Conservation (phyloP, 371 early-diverging fungal species). For the Mortierella sp. region DNA sequence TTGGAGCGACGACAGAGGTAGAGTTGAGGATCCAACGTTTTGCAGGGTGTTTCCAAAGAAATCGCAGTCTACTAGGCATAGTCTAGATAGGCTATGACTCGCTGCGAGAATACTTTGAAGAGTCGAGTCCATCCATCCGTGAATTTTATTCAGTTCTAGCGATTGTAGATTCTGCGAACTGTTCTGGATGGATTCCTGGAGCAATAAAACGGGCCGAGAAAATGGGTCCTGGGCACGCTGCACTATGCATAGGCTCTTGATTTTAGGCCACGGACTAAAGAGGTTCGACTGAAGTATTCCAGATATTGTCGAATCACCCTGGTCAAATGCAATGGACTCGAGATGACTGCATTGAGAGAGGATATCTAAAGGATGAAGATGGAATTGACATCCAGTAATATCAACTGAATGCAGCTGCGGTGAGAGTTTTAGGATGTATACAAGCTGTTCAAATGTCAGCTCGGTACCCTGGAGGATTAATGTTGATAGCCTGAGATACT, state of each 20-base stretch:
- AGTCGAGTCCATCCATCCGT: neutral
- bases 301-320: neutral
- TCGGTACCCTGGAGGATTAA: constrained; percentile 4
- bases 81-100: neutral
- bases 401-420: constrained; percentile 17
- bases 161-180: neutral
- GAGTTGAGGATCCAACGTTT: neutral
- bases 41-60: neutral
- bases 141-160: neutral
- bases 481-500: neutral
- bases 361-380: constrained; percentile 5
- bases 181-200: neutral
- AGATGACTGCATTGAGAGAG: constrained; percentile 11
- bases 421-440: neutral
- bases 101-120: neutral
- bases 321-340: constrained; percentile 25
- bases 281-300: neutral
- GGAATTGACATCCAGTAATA: neutral
- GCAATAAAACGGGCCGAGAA: neutral
- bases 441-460: neutral
- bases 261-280: constrained; percentile 1
- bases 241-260: neutral
- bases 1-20: neutral
- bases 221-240: neutral
- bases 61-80: neutral